Evolutionary conservation across 2,329 filamentous ascomycete genomes (phyloP).

Genomic region (Botryotinia calthae): DNA sequence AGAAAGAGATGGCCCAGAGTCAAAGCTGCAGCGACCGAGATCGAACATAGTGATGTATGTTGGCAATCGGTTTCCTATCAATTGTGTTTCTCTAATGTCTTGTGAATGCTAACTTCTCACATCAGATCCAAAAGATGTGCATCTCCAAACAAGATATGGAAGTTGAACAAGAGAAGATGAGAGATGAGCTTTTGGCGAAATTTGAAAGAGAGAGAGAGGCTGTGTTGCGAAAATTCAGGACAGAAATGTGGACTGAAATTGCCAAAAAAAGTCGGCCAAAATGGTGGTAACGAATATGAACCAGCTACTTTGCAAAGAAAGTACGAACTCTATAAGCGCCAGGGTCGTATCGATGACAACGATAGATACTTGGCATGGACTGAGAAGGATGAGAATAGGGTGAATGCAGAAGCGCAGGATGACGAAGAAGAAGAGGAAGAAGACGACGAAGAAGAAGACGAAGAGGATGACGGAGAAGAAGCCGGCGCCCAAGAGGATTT

Average conservation of each 20-base stretch:
- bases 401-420: background rate
- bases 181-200: background rate
- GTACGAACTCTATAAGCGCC: background rate
- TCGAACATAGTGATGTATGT: constrained; percentile 5
- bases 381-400: background rate
- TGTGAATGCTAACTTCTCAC: background rate
- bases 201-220: background rate
- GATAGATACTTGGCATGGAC: background rate
- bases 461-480: background rate
- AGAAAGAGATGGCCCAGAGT: constrained; percentile 1
- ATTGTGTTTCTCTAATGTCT: no score
- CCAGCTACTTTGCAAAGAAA: background rate
- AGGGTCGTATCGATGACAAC: background rate
- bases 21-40: background rate
- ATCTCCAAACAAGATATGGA: background rate
- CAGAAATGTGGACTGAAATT: background rate
- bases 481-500: background rate
- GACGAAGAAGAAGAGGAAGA: background rate
- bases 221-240: background rate
- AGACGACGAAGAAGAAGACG: background rate
- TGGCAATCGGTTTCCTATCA: accelerated
- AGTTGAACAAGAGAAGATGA: background rate
- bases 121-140: constrained; percentile 9
- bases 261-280: background rate
- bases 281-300: constrained; percentile 1